Base-by-base conservation (phyloP, 129 eudicot genomes). In the Arctium minus region DNA sequence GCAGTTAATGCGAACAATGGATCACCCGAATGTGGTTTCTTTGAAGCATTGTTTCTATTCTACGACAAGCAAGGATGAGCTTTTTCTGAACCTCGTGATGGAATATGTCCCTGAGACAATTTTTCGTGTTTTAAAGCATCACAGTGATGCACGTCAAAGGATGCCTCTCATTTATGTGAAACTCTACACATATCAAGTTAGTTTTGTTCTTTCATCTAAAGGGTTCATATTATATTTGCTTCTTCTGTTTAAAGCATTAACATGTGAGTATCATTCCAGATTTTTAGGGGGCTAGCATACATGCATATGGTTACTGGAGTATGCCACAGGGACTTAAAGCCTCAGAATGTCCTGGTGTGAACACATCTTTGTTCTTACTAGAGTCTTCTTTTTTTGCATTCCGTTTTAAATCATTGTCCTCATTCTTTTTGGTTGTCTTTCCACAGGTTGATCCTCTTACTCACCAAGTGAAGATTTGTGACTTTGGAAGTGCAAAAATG, bases 401-500 rank as follows among this genome's bases (percentile, higher is more conserved):
- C 22, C 9, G 12, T 36, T 27, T 36, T 48, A 38, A 10, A 30
- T 74, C 40, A 18, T 73, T 48, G 70, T 72, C 5, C 44, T 62
- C 32, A 12, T 81, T 30, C 33, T 44, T 8, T 70, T 76, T 50
- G 17, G 3, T 73, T 53, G 6, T 44, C 31, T n/a, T 65, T 82
- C 11, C 37, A 13, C 84, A 92, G 94, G 97, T 92, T 50, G 90
- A 92, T 89, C 94, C 93, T 73, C 88, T 87, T 35, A 90, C 94
- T 36, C 97, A 92, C 70, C 92, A 90, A 87, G 92, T 91, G 48
- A 92, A 92, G 85, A 87, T 92, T 42, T 92, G 97, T 67, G 97
- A 92, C 83, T 92, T 92, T 78, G 97, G 97, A 84, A 92, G 97
- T 84, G 97, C 97, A 77, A 92, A 92, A 90, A 90, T 82, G 80